phyloP scores from a whole-genome alignment of 108 stramenopile genomes.

The Nannochloropsis gaditana region DNA sequence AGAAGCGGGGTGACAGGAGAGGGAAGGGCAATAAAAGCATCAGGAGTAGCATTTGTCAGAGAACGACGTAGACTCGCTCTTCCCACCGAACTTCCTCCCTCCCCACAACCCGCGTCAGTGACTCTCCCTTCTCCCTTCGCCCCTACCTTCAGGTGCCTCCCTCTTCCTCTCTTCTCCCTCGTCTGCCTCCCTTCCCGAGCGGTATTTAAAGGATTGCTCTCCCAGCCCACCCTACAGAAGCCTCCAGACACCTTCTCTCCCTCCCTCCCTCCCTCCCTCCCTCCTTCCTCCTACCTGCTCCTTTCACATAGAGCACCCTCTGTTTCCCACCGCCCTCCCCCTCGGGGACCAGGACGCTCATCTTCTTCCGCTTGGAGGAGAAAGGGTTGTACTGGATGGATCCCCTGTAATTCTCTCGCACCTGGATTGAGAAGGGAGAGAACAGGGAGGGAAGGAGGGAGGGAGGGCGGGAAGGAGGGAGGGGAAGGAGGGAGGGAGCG shows the following conservation, averaged over 20 bases:
- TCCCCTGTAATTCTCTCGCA: constrained; percentile 28
- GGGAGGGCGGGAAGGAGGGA: constrained; percentile 61
- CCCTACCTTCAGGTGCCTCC: neutral
- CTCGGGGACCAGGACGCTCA: constrained; percentile 35
- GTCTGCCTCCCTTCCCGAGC: neutral
- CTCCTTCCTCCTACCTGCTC: neutral
- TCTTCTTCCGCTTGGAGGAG: constrained; percentile 49
- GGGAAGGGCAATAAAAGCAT: neutral
- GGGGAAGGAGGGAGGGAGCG: constrained; percentile 30
- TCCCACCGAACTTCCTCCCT: neutral
- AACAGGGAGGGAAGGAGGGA: neutral
- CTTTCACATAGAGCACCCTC: neutral
- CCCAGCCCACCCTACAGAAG: too few relatives aligned
- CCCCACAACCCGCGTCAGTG: neutral
- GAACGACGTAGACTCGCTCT: neutral
- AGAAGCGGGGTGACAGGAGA: neutral
- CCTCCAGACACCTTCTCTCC: neutral
- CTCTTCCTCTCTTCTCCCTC: neutral
- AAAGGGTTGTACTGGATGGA: constrained; percentile 36
- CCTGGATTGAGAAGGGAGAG: neutral
- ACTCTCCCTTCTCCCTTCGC: neutral
- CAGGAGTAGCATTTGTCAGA: neutral
- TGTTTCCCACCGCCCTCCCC: neutral
- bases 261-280: neutral
- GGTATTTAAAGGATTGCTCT: too few relatives aligned